phyloP scores from a whole-genome alignment of 371 early-diverging fungal genomes.

The Syncephalastrum contaminatum region DNA sequence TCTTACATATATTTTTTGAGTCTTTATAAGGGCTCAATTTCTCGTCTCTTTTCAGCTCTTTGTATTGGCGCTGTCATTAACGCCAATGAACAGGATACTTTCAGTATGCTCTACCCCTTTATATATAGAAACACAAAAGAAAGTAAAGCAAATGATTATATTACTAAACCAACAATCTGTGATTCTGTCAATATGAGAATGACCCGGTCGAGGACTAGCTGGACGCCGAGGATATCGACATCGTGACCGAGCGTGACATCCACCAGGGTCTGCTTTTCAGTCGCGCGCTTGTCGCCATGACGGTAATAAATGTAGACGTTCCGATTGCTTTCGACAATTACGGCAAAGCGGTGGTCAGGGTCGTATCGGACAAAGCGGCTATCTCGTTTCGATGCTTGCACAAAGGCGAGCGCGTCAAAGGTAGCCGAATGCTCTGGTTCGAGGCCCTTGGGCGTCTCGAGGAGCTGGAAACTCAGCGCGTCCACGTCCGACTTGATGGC shows the following conservation, averaged over 20 bases:
- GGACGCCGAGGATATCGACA: constrained; percentile 50
- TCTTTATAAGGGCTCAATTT: no score
- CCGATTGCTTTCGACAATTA: constrained; percentile 68
- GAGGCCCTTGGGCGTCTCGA: constrained; percentile 16
- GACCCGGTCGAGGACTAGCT: constrained; percentile 36
- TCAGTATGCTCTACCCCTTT: no score
- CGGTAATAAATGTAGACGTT: constrained; percentile 70
- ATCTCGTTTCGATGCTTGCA: constrained; percentile 81
- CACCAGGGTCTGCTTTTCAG: constrained; percentile 39
- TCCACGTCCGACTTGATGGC: constrained; percentile 77
- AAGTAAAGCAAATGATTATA: neutral
- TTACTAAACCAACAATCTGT: constrained; percentile 20
- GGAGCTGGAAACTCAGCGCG: constrained; percentile 59
- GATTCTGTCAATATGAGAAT: constrained; percentile 53
- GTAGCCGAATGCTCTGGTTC: constrained; percentile 53
- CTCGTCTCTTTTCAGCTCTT: no score
- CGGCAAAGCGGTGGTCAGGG: constrained; percentile 47
- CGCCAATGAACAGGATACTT: no score
- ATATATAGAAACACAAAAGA: constrained; percentile 8
- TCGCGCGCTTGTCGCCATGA: constrained; percentile 24
- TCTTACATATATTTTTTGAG: no score
- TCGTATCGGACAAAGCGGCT: constrained; percentile 61
- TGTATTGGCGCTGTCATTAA: no score
- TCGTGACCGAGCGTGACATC: constrained; percentile 39
- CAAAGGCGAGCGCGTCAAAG: constrained; percentile 77